Evolutionary conservation across 2,329 filamentous ascomycete species (phyloP).

Genomic region (Trichoderma sp.): DNA sequence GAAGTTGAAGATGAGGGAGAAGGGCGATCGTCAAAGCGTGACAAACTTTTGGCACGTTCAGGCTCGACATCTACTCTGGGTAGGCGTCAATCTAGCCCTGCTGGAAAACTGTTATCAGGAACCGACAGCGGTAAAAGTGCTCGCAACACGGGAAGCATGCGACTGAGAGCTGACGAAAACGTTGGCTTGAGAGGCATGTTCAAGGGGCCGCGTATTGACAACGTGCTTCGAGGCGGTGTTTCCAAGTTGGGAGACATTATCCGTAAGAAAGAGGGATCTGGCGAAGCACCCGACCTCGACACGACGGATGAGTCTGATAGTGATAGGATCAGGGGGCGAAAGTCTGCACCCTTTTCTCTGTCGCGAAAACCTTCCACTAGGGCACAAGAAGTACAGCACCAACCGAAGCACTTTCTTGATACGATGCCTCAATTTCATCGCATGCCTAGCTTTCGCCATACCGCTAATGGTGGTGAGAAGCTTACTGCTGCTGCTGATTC

Average conservation of each 20-base stretch:
- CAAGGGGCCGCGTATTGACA: constrained; percentile 72
- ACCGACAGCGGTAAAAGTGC: constrained; percentile 27
- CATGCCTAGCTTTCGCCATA: constrained; percentile 29
- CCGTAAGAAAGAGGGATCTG: constrained; percentile 50
- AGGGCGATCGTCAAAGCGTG: constrained; percentile 28
- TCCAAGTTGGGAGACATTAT: constrained; percentile 56
- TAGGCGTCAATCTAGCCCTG: constrained; percentile 22
- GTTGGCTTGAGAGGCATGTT: constrained; percentile 62
- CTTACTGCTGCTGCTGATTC: constrained; percentile 20
- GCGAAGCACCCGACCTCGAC: constrained; percentile 37
- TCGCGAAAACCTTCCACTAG: constrained; percentile 36
- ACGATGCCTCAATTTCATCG: constrained; percentile 50
- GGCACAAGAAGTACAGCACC: constrained; percentile 30
- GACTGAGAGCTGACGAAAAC: constrained; percentile 36
- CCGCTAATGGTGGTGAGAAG: constrained; percentile 21
- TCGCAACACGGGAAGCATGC: constrained; percentile 47
- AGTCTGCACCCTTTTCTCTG: constrained; percentile 34
- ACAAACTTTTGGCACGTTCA: constrained; percentile 25
- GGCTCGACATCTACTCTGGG: constrained; percentile 24
- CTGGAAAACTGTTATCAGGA: constrained; percentile 30
- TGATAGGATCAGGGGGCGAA: constrained; percentile 41
- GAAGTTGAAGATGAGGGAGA: constrained; percentile 35
- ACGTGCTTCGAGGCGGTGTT: constrained; percentile 60
- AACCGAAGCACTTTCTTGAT: constrained; percentile 48
- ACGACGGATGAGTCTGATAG: constrained; percentile 50